Base-by-base conservation (phyloP, 1,284 basidiomycete genomes). In the Papiliotrema laurentii region DNA sequence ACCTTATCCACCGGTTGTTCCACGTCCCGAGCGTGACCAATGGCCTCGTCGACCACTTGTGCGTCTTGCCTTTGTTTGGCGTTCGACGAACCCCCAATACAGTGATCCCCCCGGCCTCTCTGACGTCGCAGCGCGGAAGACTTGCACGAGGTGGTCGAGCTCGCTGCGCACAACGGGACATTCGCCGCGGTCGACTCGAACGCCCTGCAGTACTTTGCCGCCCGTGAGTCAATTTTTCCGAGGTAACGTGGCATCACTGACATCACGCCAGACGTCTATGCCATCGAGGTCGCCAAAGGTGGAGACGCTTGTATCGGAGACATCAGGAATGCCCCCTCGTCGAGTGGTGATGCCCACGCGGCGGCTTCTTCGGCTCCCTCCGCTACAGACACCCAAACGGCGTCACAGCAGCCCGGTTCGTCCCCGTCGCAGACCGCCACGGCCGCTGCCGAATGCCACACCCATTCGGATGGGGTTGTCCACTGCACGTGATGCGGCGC, bases 201-300 rank as follows among this genome's bases (percentile, higher is more conserved):
- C 51, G 63, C 67, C 3, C 55, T 75, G 24, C 75, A 76, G 56
- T 72, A 71, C 59, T 76, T 71, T 54, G 69, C 72, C 3, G 63
- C 68, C 25, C 63, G 58, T 57, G 39, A 53, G 55, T 59, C 16
- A 19, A n/a, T n/a, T n/a, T 37, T 42, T 24, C 5, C 16, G 40
- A 26, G 26, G 16, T 31, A 16, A 31, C 30, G 31, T 19, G 16
- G 11, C 24, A 4, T 5, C 11, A 4, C 22, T 22, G 4, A 43
- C 26, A 33, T 50, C 26, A 43, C 39, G 7, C n/a, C 54, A 45
- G 65, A 74, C 45, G 67, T 71, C 28, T 75, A 69, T 54, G 67
- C 63, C n/a, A 47, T 66, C 31, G 68, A 70, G 42, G 58, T 71
- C 16, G 68, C 63, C 26, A 51, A 61, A 31, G 69, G 70, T 19